Percentiles rank a stretch among this genome's conserved stretches.
These are phyloP conservation scores for Tetradesmus obliquus DNA, from an alignment of 139 green algal species.

Conservation along the genomic window DNA sequence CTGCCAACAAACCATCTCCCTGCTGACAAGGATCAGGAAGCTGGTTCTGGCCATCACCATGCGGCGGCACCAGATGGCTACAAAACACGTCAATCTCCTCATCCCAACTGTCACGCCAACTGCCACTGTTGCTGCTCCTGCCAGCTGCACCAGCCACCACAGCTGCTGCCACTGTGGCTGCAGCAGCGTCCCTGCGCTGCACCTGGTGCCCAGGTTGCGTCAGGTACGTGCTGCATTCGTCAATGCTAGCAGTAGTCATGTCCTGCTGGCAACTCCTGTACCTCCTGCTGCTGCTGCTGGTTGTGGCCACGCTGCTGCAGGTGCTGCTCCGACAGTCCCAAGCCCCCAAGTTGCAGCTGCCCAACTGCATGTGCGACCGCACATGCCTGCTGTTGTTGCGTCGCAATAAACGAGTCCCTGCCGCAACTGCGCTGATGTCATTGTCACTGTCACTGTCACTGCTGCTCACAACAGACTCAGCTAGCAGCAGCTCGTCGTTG, in stretches of 20 bases:
- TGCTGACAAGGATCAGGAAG: neutral
- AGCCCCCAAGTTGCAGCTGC: neutral
- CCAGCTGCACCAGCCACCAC: too few relatives aligned
- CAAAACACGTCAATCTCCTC: neutral
- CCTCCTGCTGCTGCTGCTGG: neutral
- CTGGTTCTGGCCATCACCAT: too few relatives aligned
- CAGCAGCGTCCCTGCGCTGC: neutral
- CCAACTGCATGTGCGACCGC: neutral
- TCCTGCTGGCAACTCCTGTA: neutral
- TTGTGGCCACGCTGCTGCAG: neutral
- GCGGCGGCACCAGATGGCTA: neutral
- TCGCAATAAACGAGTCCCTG: neutral
- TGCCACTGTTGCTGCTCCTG: slow-evolving; percentile 8
- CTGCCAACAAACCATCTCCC: neutral
- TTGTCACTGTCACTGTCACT: neutral
- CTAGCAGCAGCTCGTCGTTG: neutral
- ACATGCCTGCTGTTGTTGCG: neutral
- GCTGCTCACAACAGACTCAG: neutral
- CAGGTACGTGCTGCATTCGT: neutral
- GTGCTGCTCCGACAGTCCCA: neutral
- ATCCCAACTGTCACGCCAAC: neutral
- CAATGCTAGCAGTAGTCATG: neutral
- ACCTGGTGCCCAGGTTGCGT: neutral
- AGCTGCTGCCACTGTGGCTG: slow-evolving; percentile 13
- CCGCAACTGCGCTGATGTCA: neutral